Conservation (phyloP, 345 rosid genomes). For the Brassica nigra region DNA sequence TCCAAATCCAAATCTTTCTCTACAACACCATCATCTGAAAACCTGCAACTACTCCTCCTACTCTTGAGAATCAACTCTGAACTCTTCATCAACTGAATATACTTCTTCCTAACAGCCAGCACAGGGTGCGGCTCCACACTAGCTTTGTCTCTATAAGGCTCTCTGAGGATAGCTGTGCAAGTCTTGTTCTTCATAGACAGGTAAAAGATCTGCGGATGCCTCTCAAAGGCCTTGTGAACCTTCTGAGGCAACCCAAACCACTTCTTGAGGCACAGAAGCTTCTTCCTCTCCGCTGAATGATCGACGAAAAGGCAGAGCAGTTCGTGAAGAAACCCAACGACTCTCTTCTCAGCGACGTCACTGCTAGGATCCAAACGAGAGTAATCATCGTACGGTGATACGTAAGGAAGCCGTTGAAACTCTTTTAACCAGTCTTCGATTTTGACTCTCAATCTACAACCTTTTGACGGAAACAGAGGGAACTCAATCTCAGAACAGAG, state of each 20-base stretch:
- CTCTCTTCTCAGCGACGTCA: slow-evolving; percentile 81
- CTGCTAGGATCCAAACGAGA: slow-evolving; percentile 64
- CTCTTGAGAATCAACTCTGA: slow-evolving; percentile 54
- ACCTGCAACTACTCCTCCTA: slow-evolving; percentile 39
- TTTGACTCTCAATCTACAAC: slow-evolving; percentile 69
- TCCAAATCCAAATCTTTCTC: slow-evolving; percentile 48
- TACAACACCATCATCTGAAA: slow-evolving; percentile 21
- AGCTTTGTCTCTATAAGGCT: slow-evolving; percentile 57
- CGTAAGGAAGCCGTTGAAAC: slow-evolving; percentile 72
- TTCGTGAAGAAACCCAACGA: slow-evolving; percentile 85
- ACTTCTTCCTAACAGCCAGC: slow-evolving; percentile 58
- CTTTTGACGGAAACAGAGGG: slow-evolving; percentile 81
- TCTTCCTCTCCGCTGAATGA: slow-evolving; percentile 79
- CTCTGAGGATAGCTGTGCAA: slow-evolving; percentile 77
- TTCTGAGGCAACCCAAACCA: slow-evolving; percentile 73
- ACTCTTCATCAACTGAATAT: slow-evolving; percentile 63
- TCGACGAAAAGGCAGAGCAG: slow-evolving; percentile 81
- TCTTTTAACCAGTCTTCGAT: slow-evolving; percentile 70
- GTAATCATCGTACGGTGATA: slow-evolving; percentile 77
- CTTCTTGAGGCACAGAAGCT: slow-evolving; percentile 72
- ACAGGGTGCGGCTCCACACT: slow-evolving; percentile 66
- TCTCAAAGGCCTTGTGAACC: slow-evolving; percentile 87
- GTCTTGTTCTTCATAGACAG: slow-evolving; percentile 74
- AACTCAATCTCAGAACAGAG: slow-evolving; percentile 48
- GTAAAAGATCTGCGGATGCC: slow-evolving; percentile 83